These are phyloP conservation scores for Bonnemaisonia californica DNA, from an alignment of 31 red algal genomes.

Conservation along the genomic window DNA sequence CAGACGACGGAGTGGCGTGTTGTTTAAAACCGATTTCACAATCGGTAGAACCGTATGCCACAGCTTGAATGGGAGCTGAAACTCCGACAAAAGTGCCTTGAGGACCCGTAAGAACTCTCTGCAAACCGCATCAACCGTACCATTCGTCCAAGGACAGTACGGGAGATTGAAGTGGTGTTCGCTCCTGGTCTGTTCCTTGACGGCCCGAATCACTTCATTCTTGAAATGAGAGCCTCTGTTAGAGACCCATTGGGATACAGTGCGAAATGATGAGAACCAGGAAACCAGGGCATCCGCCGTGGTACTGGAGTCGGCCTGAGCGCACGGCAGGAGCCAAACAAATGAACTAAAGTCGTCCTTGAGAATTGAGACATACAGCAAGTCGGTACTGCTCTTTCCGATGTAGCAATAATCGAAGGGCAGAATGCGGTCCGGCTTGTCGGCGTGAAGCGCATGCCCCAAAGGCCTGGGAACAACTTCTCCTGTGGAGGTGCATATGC, in stretches of 20 bases:
- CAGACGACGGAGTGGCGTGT: constrained; percentile 2
- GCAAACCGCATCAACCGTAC: constrained; percentile 45
- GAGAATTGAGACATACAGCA: constrained; percentile 6
- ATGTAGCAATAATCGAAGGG: constrained; percentile 17
- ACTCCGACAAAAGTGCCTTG: constrained; percentile 14
- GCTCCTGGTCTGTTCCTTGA: background rate
- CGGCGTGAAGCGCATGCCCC: no score
- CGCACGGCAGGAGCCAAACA: constrained; percentile 16
- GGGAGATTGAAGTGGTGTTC: constrained; percentile 37
- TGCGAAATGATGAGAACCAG: constrained; percentile 43
- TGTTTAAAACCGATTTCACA: constrained; percentile 42
- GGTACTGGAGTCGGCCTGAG: background rate
- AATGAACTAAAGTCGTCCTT: constrained; percentile 27
- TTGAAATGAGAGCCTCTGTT: no score
- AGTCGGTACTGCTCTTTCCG: background rate
- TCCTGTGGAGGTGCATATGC: constrained; percentile 10
- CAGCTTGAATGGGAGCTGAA: background rate
- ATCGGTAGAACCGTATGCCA: constrained; percentile 42
- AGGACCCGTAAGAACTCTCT: constrained; percentile 19
- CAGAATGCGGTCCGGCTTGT: background rate
- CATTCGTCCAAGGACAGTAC: constrained; percentile 51
- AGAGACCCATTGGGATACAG: constrained; percentile 15
- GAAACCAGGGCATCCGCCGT: background rate
- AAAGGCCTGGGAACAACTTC: background rate
- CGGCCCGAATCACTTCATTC: background rate